These are phyloP conservation scores for Isabelozyma heimii DNA, from an alignment of 805 yeast species.

Conservation along the genomic window DNA sequence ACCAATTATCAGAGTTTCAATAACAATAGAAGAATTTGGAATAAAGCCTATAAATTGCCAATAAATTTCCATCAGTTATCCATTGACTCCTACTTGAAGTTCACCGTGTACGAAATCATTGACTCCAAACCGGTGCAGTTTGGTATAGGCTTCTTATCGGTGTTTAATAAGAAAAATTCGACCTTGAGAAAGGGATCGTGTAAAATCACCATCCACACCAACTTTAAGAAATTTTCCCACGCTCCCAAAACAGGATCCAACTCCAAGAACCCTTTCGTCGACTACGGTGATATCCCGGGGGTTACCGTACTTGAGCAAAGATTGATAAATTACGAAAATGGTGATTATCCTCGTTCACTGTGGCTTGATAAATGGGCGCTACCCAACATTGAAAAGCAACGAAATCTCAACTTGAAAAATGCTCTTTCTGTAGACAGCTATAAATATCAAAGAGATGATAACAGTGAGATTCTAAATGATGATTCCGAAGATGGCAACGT, in stretches of 20 bases:
- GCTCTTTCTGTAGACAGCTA: background rate
- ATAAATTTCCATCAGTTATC: constrained; percentile 71
- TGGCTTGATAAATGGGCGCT: constrained; percentile 77
- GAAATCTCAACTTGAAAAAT: constrained; percentile 5
- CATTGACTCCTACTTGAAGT: constrained; percentile 53
- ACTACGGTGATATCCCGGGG: constrained; percentile 17
- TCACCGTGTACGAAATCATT: constrained; percentile 68
- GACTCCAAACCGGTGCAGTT: constrained; percentile 51
- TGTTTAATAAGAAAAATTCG: constrained; percentile 54
- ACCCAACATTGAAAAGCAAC: constrained; percentile 47
- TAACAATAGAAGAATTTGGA: constrained; percentile 52
- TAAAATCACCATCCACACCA: constrained; percentile 28
- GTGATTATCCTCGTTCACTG: constrained; percentile 55
- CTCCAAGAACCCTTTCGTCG: constrained; percentile 10
- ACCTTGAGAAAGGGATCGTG: constrained; percentile 74
- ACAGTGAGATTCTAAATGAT: background rate
- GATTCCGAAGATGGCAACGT: background rate
- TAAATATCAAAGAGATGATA: background rate
- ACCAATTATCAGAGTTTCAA: constrained; percentile 33
- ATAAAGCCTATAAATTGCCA: constrained; percentile 72
- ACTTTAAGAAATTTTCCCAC: constrained; percentile 7
- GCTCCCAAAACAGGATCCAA: background rate
- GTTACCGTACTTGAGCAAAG: constrained; percentile 44
- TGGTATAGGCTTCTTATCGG: constrained; percentile 56
- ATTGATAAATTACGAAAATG: constrained; percentile 63